Conservation (phyloP, 2,329 filamentous ascomycete genomes). For the Trichoderma polysporum region DNA sequence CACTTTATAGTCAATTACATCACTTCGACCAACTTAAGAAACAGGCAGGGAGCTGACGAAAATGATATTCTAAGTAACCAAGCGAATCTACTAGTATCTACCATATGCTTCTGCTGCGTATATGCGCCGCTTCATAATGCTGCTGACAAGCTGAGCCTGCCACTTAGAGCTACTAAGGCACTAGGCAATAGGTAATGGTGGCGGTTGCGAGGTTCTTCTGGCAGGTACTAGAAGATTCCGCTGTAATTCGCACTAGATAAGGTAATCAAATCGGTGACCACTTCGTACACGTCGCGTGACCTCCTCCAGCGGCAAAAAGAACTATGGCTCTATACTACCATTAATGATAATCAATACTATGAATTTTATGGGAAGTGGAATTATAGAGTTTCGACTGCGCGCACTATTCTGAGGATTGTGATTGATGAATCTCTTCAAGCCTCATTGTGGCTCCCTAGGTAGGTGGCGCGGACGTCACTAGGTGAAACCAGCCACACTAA, state of each 20-base stretch:
- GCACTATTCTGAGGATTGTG: background rate
- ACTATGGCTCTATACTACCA: background rate
- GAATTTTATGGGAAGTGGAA: background rate
- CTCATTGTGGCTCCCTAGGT: slow-evolving; percentile 13
- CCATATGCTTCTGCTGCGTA: background rate
- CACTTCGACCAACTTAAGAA: slow-evolving; percentile 25
- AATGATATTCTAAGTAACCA: slow-evolving; percentile 27
- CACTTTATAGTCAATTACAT: slow-evolving; percentile 35
- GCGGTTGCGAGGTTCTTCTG: slow-evolving; percentile 23
- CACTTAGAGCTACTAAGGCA: background rate
- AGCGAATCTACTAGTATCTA: slow-evolving; percentile 15
- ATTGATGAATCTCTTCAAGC: background rate
- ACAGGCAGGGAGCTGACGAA: slow-evolving; percentile 24
- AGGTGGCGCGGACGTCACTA: background rate
- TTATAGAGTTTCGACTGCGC: background rate
- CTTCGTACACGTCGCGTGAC: background rate
- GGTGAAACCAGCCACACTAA: background rate
- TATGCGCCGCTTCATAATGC: slow-evolving; percentile 12
- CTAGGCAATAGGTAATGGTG: no score
- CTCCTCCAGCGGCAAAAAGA: background rate
- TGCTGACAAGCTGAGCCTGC: slow-evolving; percentile 17
- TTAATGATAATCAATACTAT: background rate
- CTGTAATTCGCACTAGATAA: background rate
- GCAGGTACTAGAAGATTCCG: slow-evolving; percentile 31
- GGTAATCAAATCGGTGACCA: background rate